phyloP scores from a whole-genome alignment of 2,329 filamentous ascomycete species.

The Ophiobolus disseminans region DNA sequence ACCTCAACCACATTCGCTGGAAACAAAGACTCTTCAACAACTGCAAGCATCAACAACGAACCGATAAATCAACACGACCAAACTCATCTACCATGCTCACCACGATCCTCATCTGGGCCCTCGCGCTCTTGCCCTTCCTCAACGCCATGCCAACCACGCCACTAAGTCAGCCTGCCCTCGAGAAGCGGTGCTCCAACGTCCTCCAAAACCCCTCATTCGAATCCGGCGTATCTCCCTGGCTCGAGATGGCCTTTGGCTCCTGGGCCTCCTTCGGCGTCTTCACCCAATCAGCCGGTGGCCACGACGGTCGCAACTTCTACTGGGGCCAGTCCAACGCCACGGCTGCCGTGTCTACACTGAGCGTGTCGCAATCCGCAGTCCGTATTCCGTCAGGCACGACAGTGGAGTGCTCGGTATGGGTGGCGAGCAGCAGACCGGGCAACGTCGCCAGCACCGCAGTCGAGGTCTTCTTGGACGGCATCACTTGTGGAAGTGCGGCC shows the following conservation, averaged over 20 bases:
- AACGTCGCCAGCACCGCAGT: slow-evolving; percentile 17
- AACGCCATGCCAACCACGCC: background rate
- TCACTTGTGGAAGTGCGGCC: slow-evolving; percentile 16
- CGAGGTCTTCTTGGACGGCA: slow-evolving; percentile 22
- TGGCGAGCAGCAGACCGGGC: slow-evolving; percentile 9
- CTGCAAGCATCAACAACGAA: background rate
- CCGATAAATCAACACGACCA: background rate
- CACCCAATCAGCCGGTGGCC: slow-evolving; percentile 5
- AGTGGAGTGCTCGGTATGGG: slow-evolving; percentile 22
- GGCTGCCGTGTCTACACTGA: slow-evolving; percentile 11
- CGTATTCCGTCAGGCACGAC: background rate
- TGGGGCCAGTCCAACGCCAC: slow-evolving; percentile 19
- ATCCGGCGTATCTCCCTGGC: slow-evolving; percentile 17
- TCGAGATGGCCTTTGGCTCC: slow-evolving; percentile 23
- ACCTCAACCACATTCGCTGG: no score
- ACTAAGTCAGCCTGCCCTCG: slow-evolving; percentile 3
- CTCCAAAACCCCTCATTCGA: slow-evolving; percentile 31
- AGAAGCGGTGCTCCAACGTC: slow-evolving; percentile 19
- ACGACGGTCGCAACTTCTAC: slow-evolving; percentile 15
- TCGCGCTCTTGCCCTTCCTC: slow-evolving; percentile 3
- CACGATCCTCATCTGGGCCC: slow-evolving; percentile 4
- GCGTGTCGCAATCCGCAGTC: slow-evolving; percentile 22
- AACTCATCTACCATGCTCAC: slow-evolving; percentile 1
- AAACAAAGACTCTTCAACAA: no score
- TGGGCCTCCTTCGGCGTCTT: slow-evolving; percentile 16